Base-by-base conservation (phyloP, 2,329 filamentous ascomycete species). In the Colletotrichum plurivorum region DNA sequence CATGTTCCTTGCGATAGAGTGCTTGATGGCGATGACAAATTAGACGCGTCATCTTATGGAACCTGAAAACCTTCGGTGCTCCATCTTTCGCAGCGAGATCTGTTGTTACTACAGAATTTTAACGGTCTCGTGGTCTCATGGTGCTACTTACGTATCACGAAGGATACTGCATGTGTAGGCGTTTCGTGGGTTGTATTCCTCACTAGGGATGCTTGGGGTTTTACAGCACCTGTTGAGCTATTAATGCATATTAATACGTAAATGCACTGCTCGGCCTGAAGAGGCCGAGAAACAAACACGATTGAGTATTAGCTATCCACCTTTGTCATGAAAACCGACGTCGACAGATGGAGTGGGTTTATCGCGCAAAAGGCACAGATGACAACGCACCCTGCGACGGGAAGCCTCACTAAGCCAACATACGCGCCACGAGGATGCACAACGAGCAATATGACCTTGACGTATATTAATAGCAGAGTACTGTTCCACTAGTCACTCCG, bases 11-110 rank as follows among this genome's bases (percentile, higher is more conserved):
- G 59, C 27, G 15, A 9, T 60, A 89, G 87, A 3, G 83, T 89
- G 15, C 80, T 89, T 12, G 86, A 89, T 70, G 82, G 84, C 13
- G 85, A 89, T 56, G 87, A 88, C 70, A 87, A 85, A 73, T 79
- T 86, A 49, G 87, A 89, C 53, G 73, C 79, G n/a, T 87, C 84
- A 0, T 79, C 78, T 13, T 85, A 85, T 61, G 82, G 80, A 55
- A 75, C 78, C 16, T 82, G 31, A 31, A 31, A 7, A 56, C 45
- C 39, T 55, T 55, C n/a, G 12, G 13, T 15, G n/a, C 18, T 22
- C 16, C 9, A 5, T 49, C 16, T 22, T 20, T 31, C 12, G 31
- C 7, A 15, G 58, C 18, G 15, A 20, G 10, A 25, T 12, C 3
- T 18, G 27, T 15, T 27, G 31, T 57, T 18, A 4, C 16, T 36